Evolutionary conservation across 768 basidiomycete species (phyloP).

Genomic region (Trametes cubensis): DNA sequence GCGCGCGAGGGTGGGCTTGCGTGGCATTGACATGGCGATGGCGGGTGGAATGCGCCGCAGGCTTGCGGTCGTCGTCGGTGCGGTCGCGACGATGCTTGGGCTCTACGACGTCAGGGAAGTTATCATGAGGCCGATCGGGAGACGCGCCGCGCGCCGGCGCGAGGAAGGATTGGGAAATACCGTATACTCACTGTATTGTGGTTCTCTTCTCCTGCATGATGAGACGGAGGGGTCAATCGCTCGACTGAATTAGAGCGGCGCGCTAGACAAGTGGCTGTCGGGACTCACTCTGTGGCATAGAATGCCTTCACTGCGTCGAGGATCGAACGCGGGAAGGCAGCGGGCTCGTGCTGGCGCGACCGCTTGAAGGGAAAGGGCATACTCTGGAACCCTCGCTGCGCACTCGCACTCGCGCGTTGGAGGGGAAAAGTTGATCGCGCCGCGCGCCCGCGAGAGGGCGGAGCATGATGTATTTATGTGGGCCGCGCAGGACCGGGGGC

Average conservation of each 20-base stretch:
- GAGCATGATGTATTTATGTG: conserved; percentile 26
- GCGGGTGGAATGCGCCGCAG: conserved; percentile 16
- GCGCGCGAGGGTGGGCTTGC: conserved; percentile 1
- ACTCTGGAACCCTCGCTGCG: conserved; percentile 17
- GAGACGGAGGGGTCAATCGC: conserved; percentile 8
- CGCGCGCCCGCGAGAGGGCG: conserved; percentile 19
- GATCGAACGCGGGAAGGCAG: conserved; percentile 51
- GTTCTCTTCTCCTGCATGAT: conserved; percentile 25
- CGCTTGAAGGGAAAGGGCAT: conserved; percentile 49
- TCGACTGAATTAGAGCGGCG: conserved; percentile 8
- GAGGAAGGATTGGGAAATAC: neutral
- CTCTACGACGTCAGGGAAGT: conserved; percentile 16
- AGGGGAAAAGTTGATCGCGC: conserved; percentile 19
- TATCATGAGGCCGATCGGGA: neutral
- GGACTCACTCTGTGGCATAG: conserved; percentile 27
- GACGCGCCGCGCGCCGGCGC: too few species aligned
- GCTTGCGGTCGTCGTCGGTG: conserved; percentile 15
- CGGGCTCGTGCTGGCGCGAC: conserved; percentile 49
- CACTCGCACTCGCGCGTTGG: conserved; percentile 7
- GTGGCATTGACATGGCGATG: conserved; percentile 8
- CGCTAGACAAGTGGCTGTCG: neutral
- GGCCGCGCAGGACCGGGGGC: conserved; percentile 20
- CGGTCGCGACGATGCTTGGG: conserved; percentile 10
- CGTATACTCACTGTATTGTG: conserved; percentile 20
- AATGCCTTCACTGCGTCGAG: conserved; percentile 37